phyloP scores from a whole-genome alignment of 1,284 basidiomycete genomes.

The Mycena citricolor region DNA sequence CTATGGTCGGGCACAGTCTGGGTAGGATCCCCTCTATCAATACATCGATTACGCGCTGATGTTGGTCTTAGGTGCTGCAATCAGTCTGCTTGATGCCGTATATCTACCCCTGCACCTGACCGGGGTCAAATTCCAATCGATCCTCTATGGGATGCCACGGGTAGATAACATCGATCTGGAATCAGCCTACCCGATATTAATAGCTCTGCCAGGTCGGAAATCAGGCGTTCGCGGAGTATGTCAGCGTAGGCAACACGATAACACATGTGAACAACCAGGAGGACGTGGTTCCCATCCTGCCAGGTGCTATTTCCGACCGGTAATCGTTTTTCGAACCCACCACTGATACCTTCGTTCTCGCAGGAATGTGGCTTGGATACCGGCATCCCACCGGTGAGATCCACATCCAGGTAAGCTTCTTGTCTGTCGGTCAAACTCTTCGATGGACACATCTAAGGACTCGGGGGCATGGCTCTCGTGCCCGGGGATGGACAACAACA shows the following conservation, averaged over 20 bases:
- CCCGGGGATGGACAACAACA: conserved; percentile 43
- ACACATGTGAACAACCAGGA: conserved; percentile 20
- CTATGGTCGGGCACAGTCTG: conserved; percentile 54
- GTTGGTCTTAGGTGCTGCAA: conserved; percentile 40
- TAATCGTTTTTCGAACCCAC: neutral
- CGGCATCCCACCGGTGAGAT: no score
- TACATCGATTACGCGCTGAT: neutral
- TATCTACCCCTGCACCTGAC: conserved; percentile 19
- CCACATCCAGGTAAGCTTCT: no score
- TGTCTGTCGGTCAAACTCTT: neutral
- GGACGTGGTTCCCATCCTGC: conserved; percentile 6
- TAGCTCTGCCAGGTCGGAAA: conserved; percentile 12
- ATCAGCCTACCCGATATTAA: neutral
- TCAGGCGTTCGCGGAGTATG: conserved; percentile 9
- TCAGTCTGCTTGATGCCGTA: conserved; percentile 41
- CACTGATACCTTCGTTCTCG: conserved; percentile 5
- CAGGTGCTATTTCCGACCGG: neutral
- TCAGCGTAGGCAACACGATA: conserved; percentile 4
- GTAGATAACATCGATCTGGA: conserved; percentile 33
- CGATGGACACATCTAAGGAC: conserved; percentile 22
- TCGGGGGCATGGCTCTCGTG: conserved; percentile 44
- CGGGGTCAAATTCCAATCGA: conserved; percentile 8
- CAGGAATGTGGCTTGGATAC: neutral
- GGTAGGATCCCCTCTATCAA: conserved; percentile 29
- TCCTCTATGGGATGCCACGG: conserved; percentile 48